Conservation (phyloP, 192 early-diverging fungal genomes). For the Coemansia sp. region DNA sequence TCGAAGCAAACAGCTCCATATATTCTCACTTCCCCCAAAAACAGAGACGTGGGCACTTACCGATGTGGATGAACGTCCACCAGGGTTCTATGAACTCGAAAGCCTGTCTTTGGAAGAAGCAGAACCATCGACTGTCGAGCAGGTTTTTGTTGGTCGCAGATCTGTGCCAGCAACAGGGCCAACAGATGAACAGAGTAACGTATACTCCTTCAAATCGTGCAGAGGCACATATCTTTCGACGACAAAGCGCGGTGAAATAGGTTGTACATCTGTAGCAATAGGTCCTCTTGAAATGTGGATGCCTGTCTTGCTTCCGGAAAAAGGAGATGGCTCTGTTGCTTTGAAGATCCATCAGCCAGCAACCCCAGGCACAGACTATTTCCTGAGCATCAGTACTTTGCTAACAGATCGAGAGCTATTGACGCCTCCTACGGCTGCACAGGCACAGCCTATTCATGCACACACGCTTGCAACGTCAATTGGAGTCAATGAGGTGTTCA, state of each 20-base stretch:
- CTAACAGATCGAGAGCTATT: neutral
- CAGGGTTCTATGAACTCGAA: slow-evolving; percentile 11
- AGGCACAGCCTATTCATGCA: neutral
- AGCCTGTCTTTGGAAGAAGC: slow-evolving; percentile 7
- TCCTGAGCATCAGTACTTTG: slow-evolving; percentile 10
- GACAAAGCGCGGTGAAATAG: slow-evolving; percentile 10
- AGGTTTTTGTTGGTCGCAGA: slow-evolving; percentile 43
- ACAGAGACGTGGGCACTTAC: slow-evolving; percentile 6
- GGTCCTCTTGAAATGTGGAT: slow-evolving; percentile 46
- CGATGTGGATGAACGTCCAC: neutral
- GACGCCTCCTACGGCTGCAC: neutral
- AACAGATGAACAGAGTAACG: slow-evolving; percentile 14
- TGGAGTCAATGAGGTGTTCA: slow-evolving; percentile 7
- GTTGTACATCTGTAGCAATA: slow-evolving; percentile 27
- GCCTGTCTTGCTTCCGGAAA: slow-evolving; percentile 33
- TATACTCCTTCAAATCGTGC: slow-evolving; percentile 35
- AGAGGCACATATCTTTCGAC: slow-evolving; percentile 27
- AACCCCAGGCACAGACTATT: slow-evolving; percentile 10
- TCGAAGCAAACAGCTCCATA: slow-evolving; percentile 9
- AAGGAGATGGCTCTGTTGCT: slow-evolving; percentile 40
- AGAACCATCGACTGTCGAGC: slow-evolving; percentile 28
- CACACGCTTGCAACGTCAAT: neutral
- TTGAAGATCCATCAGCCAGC: slow-evolving; percentile 20
- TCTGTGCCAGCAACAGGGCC: slow-evolving; percentile 21
- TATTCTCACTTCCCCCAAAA: slow-evolving; percentile 16